Evolutionary conservation across 192 early-diverging fungal species (phyloP), one percentile per base, ranked within the genome.

Genomic region (Entrophospora sp.): DNA sequence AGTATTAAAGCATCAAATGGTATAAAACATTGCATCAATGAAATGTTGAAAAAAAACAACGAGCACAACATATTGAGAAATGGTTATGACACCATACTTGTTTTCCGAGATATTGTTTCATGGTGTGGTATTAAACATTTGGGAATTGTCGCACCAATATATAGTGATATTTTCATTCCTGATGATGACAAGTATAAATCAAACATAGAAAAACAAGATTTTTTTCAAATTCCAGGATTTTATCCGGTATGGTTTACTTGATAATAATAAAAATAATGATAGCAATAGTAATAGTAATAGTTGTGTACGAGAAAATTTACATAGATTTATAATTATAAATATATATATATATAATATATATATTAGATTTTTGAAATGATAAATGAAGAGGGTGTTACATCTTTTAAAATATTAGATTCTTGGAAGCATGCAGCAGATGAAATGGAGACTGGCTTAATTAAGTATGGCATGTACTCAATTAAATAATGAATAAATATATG

Each of bases 111-210:
- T 2, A 62, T 84, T n/a, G n/a, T n/a, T 18, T 8, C 60, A 14
- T 71, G 59, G 40, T 77, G 70, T 49, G 83, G 80, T 18, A 72
- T 84, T 51, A 22, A 66, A 3, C 74, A 71, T 0, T 64, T 88
- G 32, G 77, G 80, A 45, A 71, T 74, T 5, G 49, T 71, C 16
- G 42, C 79, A 5, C 72, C 81, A 0, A 48, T 35, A 10, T 27
- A 70, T 0, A 83, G 75, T 56, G 84, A 75, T 63, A 69, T 73
- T 28, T 63, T 87, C 2, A 77, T 88, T 37, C 56, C 68, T 2
- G n/a, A 51, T 14, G 73, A 80, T 16, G 56, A 61, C 4, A 53
- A 30, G 1, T 55, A 64, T 9, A 13, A 57, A 14, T 10, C 45
- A 42, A 35, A 48, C 36, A 56, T 48, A 18, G 34, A 70, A 36